These are phyloP conservation scores for Mucor lusitanicus DNA, from an alignment of 371 early-diverging fungal species.

Conservation along the genomic window DNA sequence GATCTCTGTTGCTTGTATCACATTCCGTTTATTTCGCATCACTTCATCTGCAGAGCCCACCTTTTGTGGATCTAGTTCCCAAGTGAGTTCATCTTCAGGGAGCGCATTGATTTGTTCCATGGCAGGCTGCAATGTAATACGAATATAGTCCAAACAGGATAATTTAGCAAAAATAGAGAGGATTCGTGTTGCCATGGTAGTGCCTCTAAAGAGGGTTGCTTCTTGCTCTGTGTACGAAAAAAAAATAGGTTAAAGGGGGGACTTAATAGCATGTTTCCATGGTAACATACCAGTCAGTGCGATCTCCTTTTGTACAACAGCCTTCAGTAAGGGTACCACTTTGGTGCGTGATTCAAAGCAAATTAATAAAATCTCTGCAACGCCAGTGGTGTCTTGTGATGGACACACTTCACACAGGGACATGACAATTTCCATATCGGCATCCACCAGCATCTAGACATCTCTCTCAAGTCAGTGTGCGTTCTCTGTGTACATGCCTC, in stretches of 20 bases:
- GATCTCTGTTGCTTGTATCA: slow-evolving; percentile 72
- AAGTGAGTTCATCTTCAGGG: slow-evolving; percentile 51
- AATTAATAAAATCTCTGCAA: slow-evolving; percentile 73
- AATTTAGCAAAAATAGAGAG: slow-evolving; percentile 78
- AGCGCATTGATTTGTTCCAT: slow-evolving; percentile 58
- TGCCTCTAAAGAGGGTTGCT: slow-evolving; percentile 88
- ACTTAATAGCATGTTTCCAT: not conserved
- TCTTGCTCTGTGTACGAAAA: slow-evolving; percentile 59
- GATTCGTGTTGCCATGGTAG: slow-evolving; percentile 87
- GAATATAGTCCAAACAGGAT: slow-evolving; percentile 80
- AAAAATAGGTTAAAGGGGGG: too few species aligned
- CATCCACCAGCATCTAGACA: slow-evolving; percentile 58
- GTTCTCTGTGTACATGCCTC: not conserved
- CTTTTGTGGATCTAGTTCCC: slow-evolving; percentile 85
- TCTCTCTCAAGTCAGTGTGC: not conserved
- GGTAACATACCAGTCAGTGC: slow-evolving; percentile 58
- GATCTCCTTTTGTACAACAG: slow-evolving; percentile 82
- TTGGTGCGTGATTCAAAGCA: slow-evolving; percentile 79
- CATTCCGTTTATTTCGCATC: slow-evolving; percentile 75
- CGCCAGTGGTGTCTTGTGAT: slow-evolving; percentile 80
- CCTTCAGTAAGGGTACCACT: slow-evolving; percentile 69
- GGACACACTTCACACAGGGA: slow-evolving; percentile 88
- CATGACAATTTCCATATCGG: slow-evolving; percentile 74
- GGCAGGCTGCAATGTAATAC: slow-evolving; percentile 77
- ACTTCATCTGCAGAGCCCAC: slow-evolving; percentile 61